Conservation (phyloP, 75 land plant species). For the Gnetum montanum region DNA sequence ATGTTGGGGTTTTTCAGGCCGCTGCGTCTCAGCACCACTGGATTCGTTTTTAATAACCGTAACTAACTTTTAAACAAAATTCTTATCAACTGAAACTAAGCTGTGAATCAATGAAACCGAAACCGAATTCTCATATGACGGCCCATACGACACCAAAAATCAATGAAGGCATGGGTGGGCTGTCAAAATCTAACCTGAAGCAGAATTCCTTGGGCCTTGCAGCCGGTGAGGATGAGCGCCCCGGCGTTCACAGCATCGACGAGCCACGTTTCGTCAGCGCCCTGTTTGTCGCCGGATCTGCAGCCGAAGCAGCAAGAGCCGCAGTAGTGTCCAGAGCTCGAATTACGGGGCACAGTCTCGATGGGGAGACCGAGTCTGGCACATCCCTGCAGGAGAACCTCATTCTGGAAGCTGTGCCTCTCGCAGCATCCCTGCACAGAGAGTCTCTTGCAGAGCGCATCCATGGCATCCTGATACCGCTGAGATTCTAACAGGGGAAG, state of each 20-base stretch:
- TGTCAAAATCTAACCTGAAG: too few species aligned
- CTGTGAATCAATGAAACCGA: too few species aligned
- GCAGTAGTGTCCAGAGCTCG: constrained; percentile 58
- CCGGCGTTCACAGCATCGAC: constrained; percentile 67
- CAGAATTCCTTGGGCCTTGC: constrained; percentile 48
- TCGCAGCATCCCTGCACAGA: constrained; percentile 45
- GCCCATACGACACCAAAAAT: too few species aligned
- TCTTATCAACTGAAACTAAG: too few species aligned
- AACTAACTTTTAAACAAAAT: too few species aligned
- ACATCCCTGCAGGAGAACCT: constrained; percentile 62
- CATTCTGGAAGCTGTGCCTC: constrained; percentile 66
- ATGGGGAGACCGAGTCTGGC: constrained; percentile 52
- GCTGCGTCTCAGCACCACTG: constrained; percentile 47
- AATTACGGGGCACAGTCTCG: constrained; percentile 46
- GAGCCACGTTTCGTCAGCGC: constrained; percentile 77
- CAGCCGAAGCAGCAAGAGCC: constrained; percentile 79
- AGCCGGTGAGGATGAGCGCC: constrained; percentile 56
- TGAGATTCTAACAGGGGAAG: constrained; percentile 43
- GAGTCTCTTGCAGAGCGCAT: constrained; percentile 51
- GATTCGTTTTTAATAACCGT: too few species aligned
- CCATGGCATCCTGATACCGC: constrained; percentile 61
- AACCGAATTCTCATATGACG: too few species aligned
- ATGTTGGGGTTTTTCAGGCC: constrained; percentile 74
- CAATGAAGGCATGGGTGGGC: too few species aligned
- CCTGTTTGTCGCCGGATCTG: constrained; percentile 52